Conservation (phyloP, 345 rosid species). For the Salix brachista region DNA sequence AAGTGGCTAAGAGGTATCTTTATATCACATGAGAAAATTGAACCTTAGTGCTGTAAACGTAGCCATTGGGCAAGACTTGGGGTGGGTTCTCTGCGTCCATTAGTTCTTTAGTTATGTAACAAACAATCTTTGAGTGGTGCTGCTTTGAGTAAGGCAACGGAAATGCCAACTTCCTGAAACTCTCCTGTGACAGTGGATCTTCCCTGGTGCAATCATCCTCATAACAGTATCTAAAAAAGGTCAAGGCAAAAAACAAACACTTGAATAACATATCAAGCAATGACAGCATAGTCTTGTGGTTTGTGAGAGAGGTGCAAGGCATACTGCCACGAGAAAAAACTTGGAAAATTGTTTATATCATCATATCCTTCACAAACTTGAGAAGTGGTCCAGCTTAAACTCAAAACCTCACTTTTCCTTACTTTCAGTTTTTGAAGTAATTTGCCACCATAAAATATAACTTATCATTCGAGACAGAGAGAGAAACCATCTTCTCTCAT, state of each 20-base stretch:
- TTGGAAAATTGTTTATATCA: background rate
- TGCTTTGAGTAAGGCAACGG: slow-evolving; percentile 91
- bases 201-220: slow-evolving; percentile 90
- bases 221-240: slow-evolving; percentile 56
- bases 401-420: background rate
- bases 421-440: background rate
- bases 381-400: background rate
- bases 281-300: background rate
- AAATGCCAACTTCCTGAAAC: slow-evolving; percentile 75
- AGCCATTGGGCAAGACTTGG: slow-evolving; percentile 91
- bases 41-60: slow-evolving; percentile 94
- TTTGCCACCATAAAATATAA: background rate
- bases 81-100: slow-evolving; percentile 99
- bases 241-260: slow-evolving; percentile 34
- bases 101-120: slow-evolving; percentile 85
- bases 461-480: too few species aligned
- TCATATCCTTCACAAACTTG: background rate
- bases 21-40: slow-evolving; percentile 5
- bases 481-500: too few species aligned
- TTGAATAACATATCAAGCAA: background rate
- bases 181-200: slow-evolving; percentile 92
- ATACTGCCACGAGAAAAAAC: background rate
- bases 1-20: background rate
- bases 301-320: background rate
- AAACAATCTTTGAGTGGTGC: slow-evolving; percentile 95